phyloP scores from a whole-genome alignment of 2,329 filamentous ascomycete species.

The Fusarium pseudograminearum region DNA sequence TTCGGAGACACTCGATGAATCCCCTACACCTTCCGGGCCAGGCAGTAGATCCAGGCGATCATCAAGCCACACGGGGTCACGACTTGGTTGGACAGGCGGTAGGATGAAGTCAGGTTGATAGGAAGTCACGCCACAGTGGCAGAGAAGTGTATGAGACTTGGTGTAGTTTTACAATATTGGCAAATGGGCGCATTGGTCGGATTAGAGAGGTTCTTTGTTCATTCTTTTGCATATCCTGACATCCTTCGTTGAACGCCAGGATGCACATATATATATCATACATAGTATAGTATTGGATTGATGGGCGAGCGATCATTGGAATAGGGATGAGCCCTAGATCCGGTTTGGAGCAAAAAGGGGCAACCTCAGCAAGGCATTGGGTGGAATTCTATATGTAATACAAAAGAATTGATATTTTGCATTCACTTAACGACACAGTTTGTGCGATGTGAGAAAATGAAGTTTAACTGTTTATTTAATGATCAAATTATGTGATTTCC shows the following conservation, averaged over 20 bases:
- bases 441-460: not conserved
- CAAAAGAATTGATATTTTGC: constrained; percentile 36
- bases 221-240: constrained; percentile 27
- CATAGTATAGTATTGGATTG: constrained; percentile 15
- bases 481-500: constrained; percentile 17
- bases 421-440: not conserved
- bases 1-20: constrained; percentile 40
- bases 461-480: constrained; percentile 29
- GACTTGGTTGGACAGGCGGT: constrained; percentile 32
- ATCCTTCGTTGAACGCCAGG: constrained; percentile 5
- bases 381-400: constrained; percentile 40
- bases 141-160: constrained; percentile 9
- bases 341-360: constrained; percentile 28
- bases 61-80: constrained; percentile 36
- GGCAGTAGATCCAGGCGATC: constrained; percentile 37
- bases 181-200: constrained; percentile 36
- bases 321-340: constrained; percentile 14
- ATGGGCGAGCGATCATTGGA: constrained; percentile 6
- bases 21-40: constrained; percentile 20
- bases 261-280: constrained; percentile 24
- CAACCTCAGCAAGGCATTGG: constrained; percentile 16
- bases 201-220: constrained; percentile 30
- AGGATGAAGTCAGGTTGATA: constrained; percentile 33
- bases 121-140: constrained; percentile 10
- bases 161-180: constrained; percentile 29